Evolutionary conservation across 2,329 filamentous ascomycete species (phyloP).

Genomic region (Colletotrichum cereale): DNA sequence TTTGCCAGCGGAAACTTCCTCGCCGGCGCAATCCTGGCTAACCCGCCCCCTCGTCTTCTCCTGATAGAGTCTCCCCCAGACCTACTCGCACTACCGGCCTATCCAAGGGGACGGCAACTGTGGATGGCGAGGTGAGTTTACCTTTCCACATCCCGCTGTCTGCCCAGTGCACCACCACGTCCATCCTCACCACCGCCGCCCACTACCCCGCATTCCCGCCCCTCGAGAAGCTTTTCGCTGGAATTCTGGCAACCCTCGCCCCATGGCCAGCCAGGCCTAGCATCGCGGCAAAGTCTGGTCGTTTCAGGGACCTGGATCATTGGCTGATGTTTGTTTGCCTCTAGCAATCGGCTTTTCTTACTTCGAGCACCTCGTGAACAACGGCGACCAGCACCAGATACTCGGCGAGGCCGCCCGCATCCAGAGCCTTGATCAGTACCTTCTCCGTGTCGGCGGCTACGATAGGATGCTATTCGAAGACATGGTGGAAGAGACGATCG

Average conservation of each 20-base stretch:
- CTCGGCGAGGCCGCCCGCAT: slow-evolving; percentile 80
- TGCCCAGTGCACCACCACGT: background rate
- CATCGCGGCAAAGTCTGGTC: background rate
- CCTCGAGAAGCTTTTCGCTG: background rate
- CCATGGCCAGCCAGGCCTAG: background rate
- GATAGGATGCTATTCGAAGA: slow-evolving; percentile 80
- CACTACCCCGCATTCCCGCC: slow-evolving; percentile 40
- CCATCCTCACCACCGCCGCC: slow-evolving; percentile 4
- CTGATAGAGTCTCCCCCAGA: slow-evolving; percentile 79
- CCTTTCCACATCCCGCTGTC: slow-evolving; percentile 6
- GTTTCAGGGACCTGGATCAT: slow-evolving; percentile 10
- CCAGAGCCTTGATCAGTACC: slow-evolving; percentile 75
- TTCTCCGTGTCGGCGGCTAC: slow-evolving; percentile 80
- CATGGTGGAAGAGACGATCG: slow-evolving; percentile 81
- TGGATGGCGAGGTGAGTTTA: slow-evolving; percentile 90
- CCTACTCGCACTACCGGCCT: slow-evolving; percentile 88
- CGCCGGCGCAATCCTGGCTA: slow-evolving; percentile 18
- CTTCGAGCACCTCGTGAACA: slow-evolving; percentile 84
- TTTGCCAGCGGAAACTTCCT: slow-evolving; percentile 20
- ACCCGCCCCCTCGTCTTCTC: slow-evolving; percentile 7
- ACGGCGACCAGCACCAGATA: slow-evolving; percentile 73
- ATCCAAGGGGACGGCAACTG: slow-evolving; percentile 95
- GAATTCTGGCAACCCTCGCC: background rate
- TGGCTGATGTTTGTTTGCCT: slow-evolving; percentile 24
- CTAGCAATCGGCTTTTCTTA: slow-evolving; percentile 93